Evolutionary conservation across 345 rosid species (phyloP).

Genomic region (Firmiana major): DNA sequence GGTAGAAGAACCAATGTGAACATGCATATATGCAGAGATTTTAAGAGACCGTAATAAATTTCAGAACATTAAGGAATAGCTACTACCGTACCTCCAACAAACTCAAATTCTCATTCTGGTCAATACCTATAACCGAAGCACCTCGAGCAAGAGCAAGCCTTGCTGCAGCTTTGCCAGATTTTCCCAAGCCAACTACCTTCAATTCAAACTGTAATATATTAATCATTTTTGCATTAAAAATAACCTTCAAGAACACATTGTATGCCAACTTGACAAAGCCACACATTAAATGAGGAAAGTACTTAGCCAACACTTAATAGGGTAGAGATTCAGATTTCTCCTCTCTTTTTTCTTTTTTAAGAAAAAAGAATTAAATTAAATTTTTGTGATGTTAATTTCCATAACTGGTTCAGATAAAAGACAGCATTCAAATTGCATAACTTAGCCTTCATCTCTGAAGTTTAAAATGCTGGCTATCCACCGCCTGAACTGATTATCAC

Average conservation of each 20-base stretch:
- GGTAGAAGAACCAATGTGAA: not conserved
- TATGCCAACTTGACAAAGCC: not conserved
- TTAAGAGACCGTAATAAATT: not conserved
- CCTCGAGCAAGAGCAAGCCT: conserved; percentile 36
- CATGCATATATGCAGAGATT: not conserved
- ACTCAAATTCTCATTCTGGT: conserved; percentile 25
- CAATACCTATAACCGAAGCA: conserved; percentile 35
- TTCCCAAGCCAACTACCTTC: conserved; percentile 33
- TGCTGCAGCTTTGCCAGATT: conserved; percentile 31
- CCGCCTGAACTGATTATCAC: not conserved
- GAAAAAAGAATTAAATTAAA: not conserved
- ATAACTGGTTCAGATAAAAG: not conserved
- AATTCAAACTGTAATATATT: not conserved
- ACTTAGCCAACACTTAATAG: not conserved
- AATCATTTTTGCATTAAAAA: not conserved
- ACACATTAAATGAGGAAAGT: not conserved
- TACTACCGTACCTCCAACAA: conserved; percentile 20
- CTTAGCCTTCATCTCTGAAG: not conserved
- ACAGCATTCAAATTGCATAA: not conserved
- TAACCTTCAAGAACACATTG: not conserved
- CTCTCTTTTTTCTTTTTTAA: not conserved
- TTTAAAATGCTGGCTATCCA: too few species aligned
- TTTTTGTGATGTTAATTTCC: not conserved
- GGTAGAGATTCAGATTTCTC: not conserved
- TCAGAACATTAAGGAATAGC: not conserved